phyloP scores from a whole-genome alignment of 2,329 filamentous ascomycete genomes.

The Neurospora crassa region DNA sequence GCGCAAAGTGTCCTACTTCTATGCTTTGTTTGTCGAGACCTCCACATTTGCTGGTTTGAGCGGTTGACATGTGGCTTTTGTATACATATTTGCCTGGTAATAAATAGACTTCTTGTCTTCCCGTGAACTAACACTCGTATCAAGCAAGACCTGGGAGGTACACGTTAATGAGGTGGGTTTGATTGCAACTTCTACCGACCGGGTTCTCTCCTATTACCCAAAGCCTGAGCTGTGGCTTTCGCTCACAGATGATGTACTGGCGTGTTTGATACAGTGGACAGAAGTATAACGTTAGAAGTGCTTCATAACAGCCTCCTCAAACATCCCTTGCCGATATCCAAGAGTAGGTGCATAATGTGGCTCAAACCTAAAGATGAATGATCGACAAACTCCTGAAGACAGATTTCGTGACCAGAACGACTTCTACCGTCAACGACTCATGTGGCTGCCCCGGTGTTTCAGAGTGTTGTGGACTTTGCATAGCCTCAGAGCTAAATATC shows the following conservation, averaged over 20 bases:
- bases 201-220: background rate
- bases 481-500: too few species aligned
- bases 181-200: background rate
- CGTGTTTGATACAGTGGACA: background rate
- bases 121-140: background rate
- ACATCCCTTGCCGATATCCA: background rate
- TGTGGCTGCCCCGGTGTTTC: too few species aligned
- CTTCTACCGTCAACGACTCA: too few species aligned
- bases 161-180: background rate
- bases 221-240: background rate
- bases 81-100: background rate
- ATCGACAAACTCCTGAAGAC: too few species aligned
- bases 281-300: background rate
- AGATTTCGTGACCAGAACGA: too few species aligned
- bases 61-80: background rate
- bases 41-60: too few species aligned
- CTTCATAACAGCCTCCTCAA: background rate
- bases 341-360: too few species aligned
- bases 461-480: too few species aligned
- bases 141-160: background rate
- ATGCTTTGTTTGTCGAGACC: too few species aligned
- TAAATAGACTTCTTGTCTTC: background rate
- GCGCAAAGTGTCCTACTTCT: too few species aligned
- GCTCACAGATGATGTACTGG: background rate
- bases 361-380: too few species aligned